A percentile compares a stretch with the other conserved stretches of the same genome.
These are phyloP conservation scores for Austropuccinia psidii DNA, from an alignment of 1,284 basidiomycete species.

Conservation along the genomic window DNA sequence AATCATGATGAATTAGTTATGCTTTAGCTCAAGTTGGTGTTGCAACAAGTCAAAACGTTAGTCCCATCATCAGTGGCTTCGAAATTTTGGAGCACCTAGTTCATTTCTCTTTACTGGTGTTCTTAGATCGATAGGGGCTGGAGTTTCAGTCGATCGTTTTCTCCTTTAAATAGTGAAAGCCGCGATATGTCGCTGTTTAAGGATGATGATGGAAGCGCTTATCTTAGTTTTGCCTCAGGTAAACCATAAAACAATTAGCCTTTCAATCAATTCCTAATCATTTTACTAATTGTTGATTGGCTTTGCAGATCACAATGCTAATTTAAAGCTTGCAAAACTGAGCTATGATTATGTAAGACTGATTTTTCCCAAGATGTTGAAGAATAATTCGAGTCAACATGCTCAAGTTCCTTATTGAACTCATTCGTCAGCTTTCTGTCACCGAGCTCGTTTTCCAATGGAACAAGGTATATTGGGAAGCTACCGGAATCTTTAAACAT, in stretches of 20 bases:
- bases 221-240: conserved; percentile 60
- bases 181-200: conserved; percentile 58
- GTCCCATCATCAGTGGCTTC: no score
- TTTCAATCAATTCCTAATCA: not conserved
- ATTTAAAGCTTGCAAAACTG: conserved; percentile 59
- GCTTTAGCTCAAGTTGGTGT: conserved; percentile 59
- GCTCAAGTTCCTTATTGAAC: not conserved
- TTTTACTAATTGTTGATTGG: not conserved
- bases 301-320: conserved; percentile 56
- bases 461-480: conserved; percentile 53
- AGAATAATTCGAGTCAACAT: not conserved
- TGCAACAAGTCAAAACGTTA: conserved; percentile 56
- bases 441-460: not conserved
- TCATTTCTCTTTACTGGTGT: not conserved
- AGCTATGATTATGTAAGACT: conserved; percentile 58
- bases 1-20: conserved; percentile 50
- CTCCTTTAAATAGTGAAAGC: conserved; percentile 57
- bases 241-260: conserved; percentile 56
- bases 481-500: conserved; percentile 58
- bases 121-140: conserved; percentile 52
- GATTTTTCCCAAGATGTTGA: conserved; percentile 42
- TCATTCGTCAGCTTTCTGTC: not conserved
- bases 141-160: conserved; percentile 52
- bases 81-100: not conserved
- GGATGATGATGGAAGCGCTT: conserved; percentile 52